Percentiles rank a stretch among this genome's conserved stretches.
Conservation (phyloP, 1,284 basidiomycete species). For the Gymnopus androsaceus region DNA sequence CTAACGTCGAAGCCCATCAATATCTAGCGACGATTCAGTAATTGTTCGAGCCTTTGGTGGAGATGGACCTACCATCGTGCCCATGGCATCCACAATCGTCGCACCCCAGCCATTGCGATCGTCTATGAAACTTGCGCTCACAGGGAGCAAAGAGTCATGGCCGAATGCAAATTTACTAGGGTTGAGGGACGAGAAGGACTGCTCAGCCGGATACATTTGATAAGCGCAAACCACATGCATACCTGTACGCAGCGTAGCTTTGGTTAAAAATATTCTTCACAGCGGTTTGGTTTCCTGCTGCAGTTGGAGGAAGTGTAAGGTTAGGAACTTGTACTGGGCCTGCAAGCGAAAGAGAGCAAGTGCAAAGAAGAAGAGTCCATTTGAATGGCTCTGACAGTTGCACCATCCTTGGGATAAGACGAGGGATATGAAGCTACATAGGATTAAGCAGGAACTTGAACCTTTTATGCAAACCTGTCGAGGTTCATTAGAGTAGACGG, state of each 20-base stretch:
- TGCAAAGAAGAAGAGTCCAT: neutral
- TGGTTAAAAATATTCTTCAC: constrained; percentile 57
- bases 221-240: constrained; percentile 23
- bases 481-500: no score
- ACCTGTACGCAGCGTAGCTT: constrained; percentile 64
- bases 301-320: constrained; percentile 45
- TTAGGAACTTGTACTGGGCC: constrained; percentile 46
- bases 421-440: constrained; percentile 4
- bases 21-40: constrained; percentile 24
- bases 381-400: neutral
- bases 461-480: no score
- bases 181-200: no score
- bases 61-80: constrained; percentile 54
- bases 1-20: constrained; percentile 59
- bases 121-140: constrained; percentile 53
- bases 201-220: neutral
- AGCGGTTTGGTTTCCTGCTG: constrained; percentile 39
- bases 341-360: neutral
- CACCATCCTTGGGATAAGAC: constrained; percentile 2
- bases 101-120: constrained; percentile 74
- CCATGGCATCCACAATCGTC: constrained; percentile 63
- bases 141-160: constrained; percentile 63
- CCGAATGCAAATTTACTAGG: constrained; percentile 60
- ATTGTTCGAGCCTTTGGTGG: neutral
- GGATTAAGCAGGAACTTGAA: no score